Evolutionary conservation across 1,284 basidiomycete species (phyloP), one percentile per base, ranked within the genome.

Genomic region (Sanghuangporus weigelae): DNA sequence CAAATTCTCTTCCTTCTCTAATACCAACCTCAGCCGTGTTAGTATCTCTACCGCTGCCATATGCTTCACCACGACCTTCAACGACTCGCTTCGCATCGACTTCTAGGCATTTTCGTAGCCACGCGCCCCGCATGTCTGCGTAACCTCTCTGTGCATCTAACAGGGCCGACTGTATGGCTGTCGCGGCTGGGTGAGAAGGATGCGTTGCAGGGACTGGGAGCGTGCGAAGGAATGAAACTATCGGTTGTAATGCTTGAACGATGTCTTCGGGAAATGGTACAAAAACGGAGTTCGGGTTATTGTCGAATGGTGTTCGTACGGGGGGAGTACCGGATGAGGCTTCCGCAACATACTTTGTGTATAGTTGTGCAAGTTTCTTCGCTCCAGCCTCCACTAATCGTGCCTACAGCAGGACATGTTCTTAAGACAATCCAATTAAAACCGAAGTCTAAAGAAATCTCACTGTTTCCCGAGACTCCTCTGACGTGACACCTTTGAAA

Each of bases 291-390:
- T 48, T 44, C 26, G 64, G 8, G 21, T 62, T 38, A 12, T 26
- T 50, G 50, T 64, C 74, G 60, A 86, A 83, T 0, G 84, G 72
- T 14, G 84, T 84, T 35, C 85, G 84, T 14, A 77, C 73, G 0
- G 84, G 84, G 7, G 86, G 83, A 26, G 79, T 77, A 42, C 90
- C 87, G 1, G 88, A 87, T 0, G 90, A 92, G 16, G 84, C 87
- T 73, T 92, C 90, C 1, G 91, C 90, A 39, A 92, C 89, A 19
- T 89, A 78, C 68, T 90, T 91, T 16, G 90, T 93, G 69, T 88
- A 92, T 5, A 92, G 74, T 68, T 90, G 89, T 0, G 86, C 81
- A 16, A 93, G 79, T 70, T 91, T 92, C 77, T 90, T 92, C 1
- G 84, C 84, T 8, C 91, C 91, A 0, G 89, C 88, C 74, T 92